Evolutionary conservation across 1,139 yeast species (phyloP), one percentile per base, ranked within the genome.

Genomic region (Casaregolazyma suthepensis): DNA sequence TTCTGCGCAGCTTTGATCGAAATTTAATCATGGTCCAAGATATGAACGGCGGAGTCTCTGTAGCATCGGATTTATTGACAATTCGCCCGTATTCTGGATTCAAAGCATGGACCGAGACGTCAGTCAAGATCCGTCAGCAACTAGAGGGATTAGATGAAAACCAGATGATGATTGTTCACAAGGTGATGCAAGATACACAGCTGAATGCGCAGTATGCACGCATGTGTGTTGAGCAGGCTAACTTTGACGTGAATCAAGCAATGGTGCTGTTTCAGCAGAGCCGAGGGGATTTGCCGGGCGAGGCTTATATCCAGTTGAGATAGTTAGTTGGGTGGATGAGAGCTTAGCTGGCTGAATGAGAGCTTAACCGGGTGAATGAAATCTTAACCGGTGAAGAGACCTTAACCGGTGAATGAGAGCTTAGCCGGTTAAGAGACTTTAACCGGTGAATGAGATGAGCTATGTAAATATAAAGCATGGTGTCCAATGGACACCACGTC

Each of bases 181-280:
- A 79, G 62, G 73, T 93, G 26, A 79, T 85, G 69, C 69, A 78
- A 48, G 90, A 87, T 60, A 93, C 98, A 0, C 81, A 83, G 54
- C 73, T 93, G 59, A 90, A 81, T 61, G 75, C 87, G 23, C 87
- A 87, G 62, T 93, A 83, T 67, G 88, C 94, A 1, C 72, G 83
- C 38, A 82, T 91, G 89, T 78, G 94, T 51, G 86, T 93, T 52
- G 91, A 90, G 65, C 96, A 90, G 68, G 89, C 96, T 63, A 78
- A 81, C 54, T 91, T 96, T 91, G 86, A 88, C 69, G 83, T 81
- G 62, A 83, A 80, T 49, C 78, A 75, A 55, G 91, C 96, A 44
- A 74, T 82, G 20, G 76, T 77, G 49, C 83, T 88, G 58, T 93
- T 91, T 71, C 81, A 82, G 62, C 82, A 79, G 60, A 85, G 89